Evolutionary conservation across 306 rosid genomes (phyloP), one percentile per base, ranked within the genome.

Genomic region (Oxytropis ochrocephala): DNA sequence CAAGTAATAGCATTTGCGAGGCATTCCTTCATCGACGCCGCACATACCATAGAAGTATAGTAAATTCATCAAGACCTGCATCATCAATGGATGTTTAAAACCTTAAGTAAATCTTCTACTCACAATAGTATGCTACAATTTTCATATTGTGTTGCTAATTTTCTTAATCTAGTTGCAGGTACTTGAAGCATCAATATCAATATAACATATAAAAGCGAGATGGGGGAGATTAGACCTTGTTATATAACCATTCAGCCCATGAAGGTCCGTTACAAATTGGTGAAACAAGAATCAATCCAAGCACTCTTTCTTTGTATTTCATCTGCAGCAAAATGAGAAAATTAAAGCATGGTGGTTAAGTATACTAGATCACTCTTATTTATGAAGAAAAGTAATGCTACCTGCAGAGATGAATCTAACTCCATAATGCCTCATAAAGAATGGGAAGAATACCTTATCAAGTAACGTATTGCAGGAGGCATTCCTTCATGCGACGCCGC

Each of bases 191-290:
- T 24, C 29, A 24, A 24, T 24, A 24, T 24, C 29, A 46, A 35
- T 17, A 66, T 59, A 61, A 30, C 59, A 29, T 18, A 42, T 14
- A 16, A 27, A n/a, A 60, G 59, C 55, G 48, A 32, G 73, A 35
- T 30, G 55, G 52, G 21, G 18, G 66, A 72, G 70, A 70, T 63
- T 29, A 24, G 76, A 91, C 97, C 97, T 91, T 88, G 64, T 83
- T 91, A 81, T 88, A 88, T 30, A 91, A 84, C 97, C 97, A 91
- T 81, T 91, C 97, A 52, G 92, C 79, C 95, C 97, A 88, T 2
- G 97, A 86, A 78, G 95, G 95, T 51, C 74, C 87, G 80, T 75
- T 88, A 75, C 92, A 91, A 56, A 91, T 67, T 17, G 97, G 97
- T 43, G 97, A 84, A 63, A 88, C 97, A 11, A 91, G 97, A 79